These are phyloP conservation scores for Gymnopilus dilepis DNA, from an alignment of 768 basidiomycete genomes.

Conservation along the genomic window DNA sequence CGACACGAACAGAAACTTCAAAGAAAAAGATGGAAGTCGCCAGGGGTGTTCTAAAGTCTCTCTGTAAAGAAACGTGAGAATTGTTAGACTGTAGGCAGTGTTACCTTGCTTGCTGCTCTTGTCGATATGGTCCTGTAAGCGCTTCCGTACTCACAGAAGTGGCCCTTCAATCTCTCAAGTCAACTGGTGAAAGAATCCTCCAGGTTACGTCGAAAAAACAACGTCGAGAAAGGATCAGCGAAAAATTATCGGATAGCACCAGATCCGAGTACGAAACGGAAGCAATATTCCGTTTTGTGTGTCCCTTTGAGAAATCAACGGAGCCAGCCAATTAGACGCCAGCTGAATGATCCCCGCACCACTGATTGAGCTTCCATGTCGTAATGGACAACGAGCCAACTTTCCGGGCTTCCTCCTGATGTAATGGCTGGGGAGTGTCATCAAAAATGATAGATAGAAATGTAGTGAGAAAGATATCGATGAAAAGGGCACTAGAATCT, in stretches of 20 bases:
- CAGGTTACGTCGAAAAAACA: background rate
- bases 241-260: constrained; percentile 1
- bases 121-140: background rate
- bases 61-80: constrained; percentile 7
- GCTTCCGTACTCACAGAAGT: background rate
- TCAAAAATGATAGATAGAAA: constrained; percentile 3
- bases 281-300: constrained; percentile 1
- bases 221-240: background rate
- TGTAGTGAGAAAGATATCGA: background rate
- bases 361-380: background rate
- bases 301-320: background rate
- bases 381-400: background rate
- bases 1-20: background rate
- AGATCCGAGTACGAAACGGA: background rate
- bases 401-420: background rate
- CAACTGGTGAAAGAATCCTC: background rate
- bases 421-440: background rate
- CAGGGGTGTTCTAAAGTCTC: constrained; percentile 1
- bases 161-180: too few relatives aligned
- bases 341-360: constrained; percentile 1
- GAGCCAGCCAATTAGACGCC: constrained; percentile 5
- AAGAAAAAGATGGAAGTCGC: constrained; percentile 7
- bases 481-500: background rate
- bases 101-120: background rate
- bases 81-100: background rate